Conservation (phyloP, 345 rosid species). For the Gossypium bickii region DNA sequence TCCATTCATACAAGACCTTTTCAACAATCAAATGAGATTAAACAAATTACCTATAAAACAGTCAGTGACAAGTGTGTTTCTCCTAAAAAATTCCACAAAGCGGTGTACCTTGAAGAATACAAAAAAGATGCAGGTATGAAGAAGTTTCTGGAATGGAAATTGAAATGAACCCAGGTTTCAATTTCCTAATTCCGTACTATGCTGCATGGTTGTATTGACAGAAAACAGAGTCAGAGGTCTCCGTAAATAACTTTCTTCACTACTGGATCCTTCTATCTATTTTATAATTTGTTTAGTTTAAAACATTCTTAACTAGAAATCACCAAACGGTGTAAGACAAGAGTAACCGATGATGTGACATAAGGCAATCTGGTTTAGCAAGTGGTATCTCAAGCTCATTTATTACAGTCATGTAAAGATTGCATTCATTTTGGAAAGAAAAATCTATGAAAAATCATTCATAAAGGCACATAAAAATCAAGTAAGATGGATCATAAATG, state of each 20-base stretch:
- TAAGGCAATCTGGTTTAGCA: not conserved
- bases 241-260: not conserved
- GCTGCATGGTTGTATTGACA: not conserved
- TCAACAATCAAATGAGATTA: not conserved
- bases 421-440: not conserved
- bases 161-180: not conserved
- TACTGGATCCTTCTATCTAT: not conserved
- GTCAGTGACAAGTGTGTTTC: not conserved
- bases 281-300: not conserved
- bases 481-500: not conserved
- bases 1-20: not conserved
- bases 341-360: not conserved
- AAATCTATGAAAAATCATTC: not conserved
- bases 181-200: not conserved
- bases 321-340: not conserved
- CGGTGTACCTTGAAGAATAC: not conserved
- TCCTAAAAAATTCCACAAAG: not conserved
- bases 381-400: not conserved
- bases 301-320: not conserved
- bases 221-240: not conserved
- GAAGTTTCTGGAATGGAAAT: slow-evolving; percentile 6
- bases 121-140: not conserved
- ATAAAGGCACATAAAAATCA: not conserved
- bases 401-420: slow-evolving; percentile 4
- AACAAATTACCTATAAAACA: not conserved